Evolutionary conservation across 805 yeast genomes (phyloP), one percentile per base, ranked within the genome.

Genomic region (Monosporozyma yasuniensis): DNA sequence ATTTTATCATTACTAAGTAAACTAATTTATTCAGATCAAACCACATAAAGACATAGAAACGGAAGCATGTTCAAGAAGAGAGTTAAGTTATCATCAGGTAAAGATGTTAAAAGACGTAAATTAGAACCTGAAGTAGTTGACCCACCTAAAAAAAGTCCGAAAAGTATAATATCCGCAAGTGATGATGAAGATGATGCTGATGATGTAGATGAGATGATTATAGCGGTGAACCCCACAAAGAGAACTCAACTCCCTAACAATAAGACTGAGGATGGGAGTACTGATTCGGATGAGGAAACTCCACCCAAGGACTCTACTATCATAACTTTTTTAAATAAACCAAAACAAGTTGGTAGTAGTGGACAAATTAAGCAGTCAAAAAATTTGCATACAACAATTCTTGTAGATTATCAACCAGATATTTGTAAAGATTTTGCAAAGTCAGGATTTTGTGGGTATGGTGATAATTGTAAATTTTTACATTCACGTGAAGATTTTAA

Each of bases 361-460:
- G 28, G 27, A 6, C 53, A 57, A 44, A 56, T 57, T 7, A 48
- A 43, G 38, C 65, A 58, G 12, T 64, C 73, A 0, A 47, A 77
- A 0, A 76, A 76, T 58, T 74, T 90, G 27, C 73, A 79, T 43
- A 75, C 83, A 11, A 84, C 89, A 0, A 81, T 87, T 0, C 71
- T 82, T 1, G 75, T 84, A 37, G 99, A 93, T 61, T 93, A 83
- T 61, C 96, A 87, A 63, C 90, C 95, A 1, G 97, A 93, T 61
- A 83, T 93, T 1, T 93, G 99, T 63, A 93, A 91, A 61, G 98
- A 93, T 65, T 93, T 77, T 65, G 77, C 80, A 51, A 85, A 84
- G 56, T 90, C 95, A 0, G 99, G 99, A 0, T 90, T 81, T 62
- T 93, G 99, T 73, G 97, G 97, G 5, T 93, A 84, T 64, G 99